These are phyloP conservation scores for Eucalyptus fibrosa DNA, from an alignment of 345 rosid genomes.

Conservation along the genomic window DNA sequence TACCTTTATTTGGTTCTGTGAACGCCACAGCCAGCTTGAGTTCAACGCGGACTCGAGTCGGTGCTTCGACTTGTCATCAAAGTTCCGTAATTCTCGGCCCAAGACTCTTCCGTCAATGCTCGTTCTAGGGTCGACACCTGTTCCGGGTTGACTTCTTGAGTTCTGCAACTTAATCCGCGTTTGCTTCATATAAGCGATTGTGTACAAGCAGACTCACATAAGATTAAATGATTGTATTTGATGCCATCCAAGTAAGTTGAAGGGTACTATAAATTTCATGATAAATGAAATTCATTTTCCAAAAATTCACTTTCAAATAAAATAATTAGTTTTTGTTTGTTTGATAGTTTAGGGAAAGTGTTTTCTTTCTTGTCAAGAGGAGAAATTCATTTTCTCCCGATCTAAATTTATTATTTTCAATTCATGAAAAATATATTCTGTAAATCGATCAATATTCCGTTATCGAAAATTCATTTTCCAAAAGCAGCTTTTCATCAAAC, in stretches of 20 bases:
- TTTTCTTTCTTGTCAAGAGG: not conserved
- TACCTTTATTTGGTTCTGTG: not conserved
- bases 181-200: not conserved
- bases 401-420: not conserved
- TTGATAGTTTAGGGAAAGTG: not conserved
- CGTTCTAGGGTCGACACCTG: not conserved
- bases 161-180: not conserved
- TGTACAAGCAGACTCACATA: not conserved
- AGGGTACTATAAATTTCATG: not conserved
- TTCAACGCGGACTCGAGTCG: not conserved
- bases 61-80: not conserved
- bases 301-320: not conserved
- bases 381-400: not conserved
- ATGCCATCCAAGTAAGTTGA: not conserved
- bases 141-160: not conserved
- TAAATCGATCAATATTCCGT: accelerated
- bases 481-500: not conserved
- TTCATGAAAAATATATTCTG: not conserved
- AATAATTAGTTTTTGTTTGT: accelerated
- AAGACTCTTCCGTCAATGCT: not conserved
- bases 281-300: not conserved
- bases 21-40: not conserved
- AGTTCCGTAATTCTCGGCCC: not conserved
- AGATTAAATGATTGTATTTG: not conserved
- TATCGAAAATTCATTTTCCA: not conserved